phyloP scores from a whole-genome alignment of 805 yeast genomes.

The Starmerella bombicola region DNA sequence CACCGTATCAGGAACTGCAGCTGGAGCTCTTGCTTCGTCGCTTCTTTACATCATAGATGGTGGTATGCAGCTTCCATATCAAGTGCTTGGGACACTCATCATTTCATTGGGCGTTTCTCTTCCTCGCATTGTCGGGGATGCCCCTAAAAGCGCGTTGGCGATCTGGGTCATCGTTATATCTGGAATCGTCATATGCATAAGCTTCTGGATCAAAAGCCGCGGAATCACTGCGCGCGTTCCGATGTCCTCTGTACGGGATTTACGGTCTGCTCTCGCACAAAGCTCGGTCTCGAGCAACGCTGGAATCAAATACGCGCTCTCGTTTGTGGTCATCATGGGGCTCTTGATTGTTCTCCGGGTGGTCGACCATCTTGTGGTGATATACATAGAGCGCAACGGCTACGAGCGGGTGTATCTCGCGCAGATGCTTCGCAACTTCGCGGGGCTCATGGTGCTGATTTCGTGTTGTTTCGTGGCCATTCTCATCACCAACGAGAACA shows the following conservation, averaged over 20 bases:
- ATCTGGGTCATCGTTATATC: constrained; percentile 9
- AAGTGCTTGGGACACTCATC: constrained; percentile 4
- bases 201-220: constrained; percentile 8
- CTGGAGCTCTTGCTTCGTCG: constrained; percentile 17
- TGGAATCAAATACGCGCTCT: background rate
- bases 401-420: constrained; percentile 14
- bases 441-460: constrained; percentile 19
- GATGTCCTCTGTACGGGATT: constrained; percentile 7
- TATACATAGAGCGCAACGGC: constrained; percentile 2
- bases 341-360: constrained; percentile 9
- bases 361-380: constrained; percentile 4
- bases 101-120: constrained; percentile 5
- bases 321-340: background rate
- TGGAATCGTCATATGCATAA: constrained; percentile 1
- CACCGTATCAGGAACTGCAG: constrained; percentile 11
- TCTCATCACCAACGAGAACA: constrained; percentile 13
- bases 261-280: constrained; percentile 1
- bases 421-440: constrained; percentile 16
- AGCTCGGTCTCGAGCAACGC: background rate
- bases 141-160: constrained; percentile 8
- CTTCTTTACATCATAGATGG: constrained; percentile 18
- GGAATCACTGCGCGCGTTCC: constrained; percentile 8
- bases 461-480: constrained; percentile 20
- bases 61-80: constrained; percentile 9
- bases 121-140: constrained; percentile 4